Evolutionary conservation across 2,329 filamentous ascomycete species (phyloP), one percentile per base, ranked within the genome.

Genomic region (Xylaria sp.): DNA sequence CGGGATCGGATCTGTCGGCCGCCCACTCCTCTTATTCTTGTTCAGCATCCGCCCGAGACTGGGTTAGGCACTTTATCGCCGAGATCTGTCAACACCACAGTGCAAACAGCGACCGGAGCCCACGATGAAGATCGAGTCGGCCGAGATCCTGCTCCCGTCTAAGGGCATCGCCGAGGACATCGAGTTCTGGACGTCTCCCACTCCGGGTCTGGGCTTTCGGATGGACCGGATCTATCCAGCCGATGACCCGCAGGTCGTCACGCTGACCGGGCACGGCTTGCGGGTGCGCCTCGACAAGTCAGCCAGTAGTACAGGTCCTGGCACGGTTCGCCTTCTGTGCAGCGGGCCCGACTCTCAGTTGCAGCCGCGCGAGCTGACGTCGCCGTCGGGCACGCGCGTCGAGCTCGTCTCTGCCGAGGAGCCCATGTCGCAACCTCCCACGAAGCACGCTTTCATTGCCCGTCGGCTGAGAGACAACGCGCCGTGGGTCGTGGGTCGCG

Each of bases 161-260:
- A 68, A 67, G 56, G 68, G 63, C 39, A 69, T 70, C 50, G 66
- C 68, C 44, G 60, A 68, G 39, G 68, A 70, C 61, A 61, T 70
- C 33, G 66, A 66, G 36, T 70, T 70, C 63, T 70, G 68, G 68
- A 70, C 68, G 31, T 69, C 68, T 49, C 5, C 63, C 15, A 36
- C 9, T 38, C 53, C 13, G 17, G 68, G 68, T n/a, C 55, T 70
- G 13, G 68, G 66, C 44, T 70, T 70, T 54, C 68, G 68, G 53
- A 66, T 70, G 68, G 65, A 63, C 47, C 60, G 65, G 60, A 70
- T 70, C 59, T 70, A 69, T 42, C 68, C 68, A 36, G 68, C 68
- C 66, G 68, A 70, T 42, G 66, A 70, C 39, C 68, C 68, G 56
- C 68, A 65, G 33, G 63, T 70, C 50, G 68, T 50, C 42, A 62